These are phyloP conservation scores for Herpetomonas samuelpessoai DNA, from an alignment of 208 protist genomes.

Conservation along the genomic window DNA sequence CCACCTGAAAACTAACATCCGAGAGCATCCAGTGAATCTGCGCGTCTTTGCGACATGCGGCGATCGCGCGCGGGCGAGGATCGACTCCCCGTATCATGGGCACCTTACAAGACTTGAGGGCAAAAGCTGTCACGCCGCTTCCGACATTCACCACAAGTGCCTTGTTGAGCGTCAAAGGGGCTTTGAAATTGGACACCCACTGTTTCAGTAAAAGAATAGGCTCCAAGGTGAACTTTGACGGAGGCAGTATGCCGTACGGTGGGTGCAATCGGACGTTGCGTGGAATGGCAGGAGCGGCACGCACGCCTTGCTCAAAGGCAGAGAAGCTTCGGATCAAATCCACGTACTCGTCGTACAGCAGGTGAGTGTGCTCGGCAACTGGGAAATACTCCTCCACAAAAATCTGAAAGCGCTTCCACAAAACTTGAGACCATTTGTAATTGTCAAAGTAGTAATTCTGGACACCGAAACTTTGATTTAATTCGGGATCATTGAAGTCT, in stretches of 20 bases:
- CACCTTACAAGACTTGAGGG: slow-evolving; percentile 38
- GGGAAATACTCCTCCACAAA: slow-evolving; percentile 88
- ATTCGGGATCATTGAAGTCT: slow-evolving; percentile 86
- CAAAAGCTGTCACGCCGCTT: slow-evolving; percentile 59
- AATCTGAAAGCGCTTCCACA: slow-evolving; percentile 83
- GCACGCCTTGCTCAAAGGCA: slow-evolving; percentile 70
- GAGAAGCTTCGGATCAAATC: slow-evolving; percentile 76
- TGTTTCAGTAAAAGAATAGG: slow-evolving; percentile 65
- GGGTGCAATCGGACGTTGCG: slow-evolving; percentile 54
- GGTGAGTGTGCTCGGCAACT: slow-evolving; percentile 72
- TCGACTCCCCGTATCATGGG: slow-evolving; percentile 83
- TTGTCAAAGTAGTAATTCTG: slow-evolving; percentile 92
- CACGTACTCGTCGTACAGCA: slow-evolving; percentile 76
- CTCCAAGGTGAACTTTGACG: slow-evolving; percentile 55
- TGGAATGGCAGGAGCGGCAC: slow-evolving; percentile 45
- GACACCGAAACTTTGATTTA: slow-evolving; percentile 85
- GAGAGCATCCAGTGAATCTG: slow-evolving; percentile 26
- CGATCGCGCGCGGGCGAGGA: slow-evolving; percentile 58
- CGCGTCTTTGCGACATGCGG: slow-evolving; percentile 50
- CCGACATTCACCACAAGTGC: slow-evolving; percentile 63
- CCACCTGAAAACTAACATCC: slow-evolving; percentile 76
- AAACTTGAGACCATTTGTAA: slow-evolving; percentile 87
- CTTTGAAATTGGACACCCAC: slow-evolving; percentile 73
- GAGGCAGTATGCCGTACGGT: slow-evolving; percentile 53
- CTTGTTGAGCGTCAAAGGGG: slow-evolving; percentile 57